These are phyloP conservation scores for Pugionium dolabratum DNA, from an alignment of 345 rosid genomes.

Conservation along the genomic window DNA sequence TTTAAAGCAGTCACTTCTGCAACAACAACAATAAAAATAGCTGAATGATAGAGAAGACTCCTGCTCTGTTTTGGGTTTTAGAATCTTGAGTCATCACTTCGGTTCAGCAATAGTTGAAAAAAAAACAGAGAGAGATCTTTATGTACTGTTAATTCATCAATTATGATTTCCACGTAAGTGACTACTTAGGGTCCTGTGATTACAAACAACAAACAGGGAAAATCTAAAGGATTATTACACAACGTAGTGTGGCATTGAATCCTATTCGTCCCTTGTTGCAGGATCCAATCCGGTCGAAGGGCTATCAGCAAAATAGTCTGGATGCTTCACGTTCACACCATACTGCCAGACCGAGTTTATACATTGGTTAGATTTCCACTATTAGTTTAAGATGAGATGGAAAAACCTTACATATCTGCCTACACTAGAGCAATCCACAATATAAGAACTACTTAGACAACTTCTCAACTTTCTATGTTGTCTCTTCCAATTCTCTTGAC, in stretches of 20 bases:
- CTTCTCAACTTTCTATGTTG: background rate
- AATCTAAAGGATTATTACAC: background rate
- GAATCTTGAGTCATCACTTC: too few relatives aligned
- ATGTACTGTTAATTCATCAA: slow-evolving; percentile 23
- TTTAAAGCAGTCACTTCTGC: slow-evolving; percentile 30
- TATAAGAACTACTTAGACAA: background rate
- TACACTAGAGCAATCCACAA: slow-evolving; percentile 14
- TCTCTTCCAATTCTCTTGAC: background rate
- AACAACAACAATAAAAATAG: slow-evolving; percentile 17
- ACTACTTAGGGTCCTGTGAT: too few relatives aligned
- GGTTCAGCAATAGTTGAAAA: too few relatives aligned
- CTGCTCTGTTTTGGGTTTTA: slow-evolving; percentile 3
- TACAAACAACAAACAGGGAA: background rate
- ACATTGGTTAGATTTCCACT: slow-evolving; percentile 20
- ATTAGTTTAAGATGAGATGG: background rate
- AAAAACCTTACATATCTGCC: background rate
- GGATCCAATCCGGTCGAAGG: slow-evolving; percentile 68
- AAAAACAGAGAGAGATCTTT: background rate
- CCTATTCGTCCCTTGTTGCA: slow-evolving; percentile 61
- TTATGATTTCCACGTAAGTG: too few relatives aligned
- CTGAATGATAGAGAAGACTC: slow-evolving; percentile 9
- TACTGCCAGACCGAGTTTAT: slow-evolving; percentile 50
- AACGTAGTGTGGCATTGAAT: background rate
- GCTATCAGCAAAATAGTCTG: slow-evolving; percentile 86
- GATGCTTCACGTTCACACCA: slow-evolving; percentile 91